Base-by-base conservation (phyloP, 768 basidiomycete species). In the Leccinum sublutescens region DNA sequence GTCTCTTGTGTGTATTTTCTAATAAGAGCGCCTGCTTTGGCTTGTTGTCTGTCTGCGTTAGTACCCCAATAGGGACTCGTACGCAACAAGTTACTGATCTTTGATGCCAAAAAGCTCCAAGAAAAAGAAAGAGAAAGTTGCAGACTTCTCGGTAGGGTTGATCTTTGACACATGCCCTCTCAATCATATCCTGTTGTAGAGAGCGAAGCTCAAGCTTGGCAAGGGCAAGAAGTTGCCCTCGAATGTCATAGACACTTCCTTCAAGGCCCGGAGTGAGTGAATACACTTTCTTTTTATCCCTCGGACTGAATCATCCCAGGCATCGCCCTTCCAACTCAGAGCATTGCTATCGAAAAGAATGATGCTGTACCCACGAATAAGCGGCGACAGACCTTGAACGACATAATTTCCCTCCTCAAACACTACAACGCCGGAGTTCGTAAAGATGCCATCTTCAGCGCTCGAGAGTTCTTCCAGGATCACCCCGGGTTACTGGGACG, bases 161-260 rank as follows among this genome's bases (percentile, higher is more conserved):
- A 19, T 19, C 5, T 5, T 48, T 29, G 3, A 29, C 9, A 19
- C 50, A 15, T 34, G n/a, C 45, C 14, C 50, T 23, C 34, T 52
- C 11, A 54, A 40, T 58, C 25, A 15, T 23, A 27, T 17, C 36
- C 14, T 29, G 43, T 58, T 29, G 25, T 73, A 98, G 93, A 98
- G 95, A 93, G 86, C 93, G 25, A 98, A 91, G 74, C 81, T 97
- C 38, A 99, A 97, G 74, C 89, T 99, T 52, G 96, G 96, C 36
- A 99, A 96, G 72, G 94, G 92, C 48, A 98, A 95, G 74, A 84
- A 89, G 66, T 71, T 78, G 10, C 80, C 94, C 10, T 80, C 77
- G 50, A 98, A 98, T 80, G 91, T 85, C 5, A 84, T 98, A 64
- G 93, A 98, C 75, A 98, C 96, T 1, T 95, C 95, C 1, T 98